Evolutionary conservation across 768 basidiomycete genomes (phyloP), one percentile per base, ranked within the genome.

Genomic region (Amanita polypyramis): DNA sequence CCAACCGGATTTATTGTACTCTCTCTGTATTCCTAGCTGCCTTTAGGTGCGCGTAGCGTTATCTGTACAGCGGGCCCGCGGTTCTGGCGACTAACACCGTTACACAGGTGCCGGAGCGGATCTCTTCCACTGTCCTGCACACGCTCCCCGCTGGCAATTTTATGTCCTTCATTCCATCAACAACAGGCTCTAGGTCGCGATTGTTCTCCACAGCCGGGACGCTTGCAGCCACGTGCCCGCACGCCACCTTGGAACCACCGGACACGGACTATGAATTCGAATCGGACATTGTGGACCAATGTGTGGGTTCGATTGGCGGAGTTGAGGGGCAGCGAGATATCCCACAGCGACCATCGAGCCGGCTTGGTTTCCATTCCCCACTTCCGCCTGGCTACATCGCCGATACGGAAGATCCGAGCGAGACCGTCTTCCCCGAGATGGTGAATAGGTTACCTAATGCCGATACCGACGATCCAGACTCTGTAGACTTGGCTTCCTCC

Each of bases 301-400:
- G 51, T 37, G 48, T 42, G 30, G 43, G 47, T 25, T 41, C 43
- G 34, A 38, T 43, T 30, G 32, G 38, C 25, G 47, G 20, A 17
- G n/a, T n/a, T n/a, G n/a, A n/a, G n/a, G 56, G 57, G 39, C 30
- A 36, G 6, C 55, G 58, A 39, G 61, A 57, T 17, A 55, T 64
- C n/a, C 71, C 73, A 29, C 60, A 63, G 54, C 71, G 74, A 27
- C 73, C 75, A 43, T 62, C 65, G 23, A 79, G 72, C 52, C 73
- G 72, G 38, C 65, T 77, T 6, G 72, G 72, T 40, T 75, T 75
- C 53, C 70, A 69, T 57, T 56, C 45, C 37, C 41, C 61, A 53
- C 51, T 54, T 56, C 50, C 56, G 43, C 55, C 52, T 20, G n/a
- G 14, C 19, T 39, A 40, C 43, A 4, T 27, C 20, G 33, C 33